Conservation (phyloP, 2,329 filamentous ascomycete species). For the Fonsecaea erecta region DNA sequence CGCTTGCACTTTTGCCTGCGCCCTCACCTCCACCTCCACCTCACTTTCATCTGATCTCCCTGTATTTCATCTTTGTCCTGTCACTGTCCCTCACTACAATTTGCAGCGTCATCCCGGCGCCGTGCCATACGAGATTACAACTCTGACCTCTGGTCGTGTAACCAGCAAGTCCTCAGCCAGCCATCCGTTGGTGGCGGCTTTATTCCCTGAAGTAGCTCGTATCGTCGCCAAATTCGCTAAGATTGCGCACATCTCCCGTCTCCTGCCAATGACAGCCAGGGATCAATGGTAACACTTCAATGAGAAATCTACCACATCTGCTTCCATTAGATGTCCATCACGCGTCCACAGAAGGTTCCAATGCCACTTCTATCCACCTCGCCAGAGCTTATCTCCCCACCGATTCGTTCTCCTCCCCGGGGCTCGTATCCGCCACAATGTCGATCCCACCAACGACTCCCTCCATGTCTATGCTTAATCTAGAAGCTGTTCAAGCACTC, state of each 20-base stretch:
- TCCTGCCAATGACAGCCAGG: constrained; percentile 6
- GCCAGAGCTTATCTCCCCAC: constrained; percentile 3
- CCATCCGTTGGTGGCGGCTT: background rate
- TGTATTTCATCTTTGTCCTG: background rate
- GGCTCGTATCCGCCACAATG: constrained; percentile 1
- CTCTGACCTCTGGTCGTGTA: background rate
- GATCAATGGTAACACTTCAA: background rate
- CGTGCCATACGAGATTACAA: background rate
- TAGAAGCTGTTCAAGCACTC: constrained; percentile 17
- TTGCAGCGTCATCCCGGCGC: background rate
- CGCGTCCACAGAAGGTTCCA: constrained; percentile 1
- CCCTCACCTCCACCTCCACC: background rate
- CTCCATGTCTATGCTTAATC: constrained; percentile 18
- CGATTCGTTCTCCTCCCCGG: background rate
- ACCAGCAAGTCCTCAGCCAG: background rate
- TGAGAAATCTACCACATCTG: background rate
- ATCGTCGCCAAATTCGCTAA: constrained; percentile 6
- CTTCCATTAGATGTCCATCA: too few relatives aligned
- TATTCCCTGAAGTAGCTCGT: background rate
- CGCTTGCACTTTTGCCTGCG: background rate
- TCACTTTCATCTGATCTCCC: background rate
- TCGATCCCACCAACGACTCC: constrained; percentile 8
- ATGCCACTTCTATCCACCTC: background rate
- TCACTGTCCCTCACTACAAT: background rate
- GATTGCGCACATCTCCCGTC: constrained; percentile 11